A percentile compares a stretch with the other conserved stretches of the same genome.
Conservation (phyloP, 805 yeast species). For the Cyberlindnera euphorbiae region DNA sequence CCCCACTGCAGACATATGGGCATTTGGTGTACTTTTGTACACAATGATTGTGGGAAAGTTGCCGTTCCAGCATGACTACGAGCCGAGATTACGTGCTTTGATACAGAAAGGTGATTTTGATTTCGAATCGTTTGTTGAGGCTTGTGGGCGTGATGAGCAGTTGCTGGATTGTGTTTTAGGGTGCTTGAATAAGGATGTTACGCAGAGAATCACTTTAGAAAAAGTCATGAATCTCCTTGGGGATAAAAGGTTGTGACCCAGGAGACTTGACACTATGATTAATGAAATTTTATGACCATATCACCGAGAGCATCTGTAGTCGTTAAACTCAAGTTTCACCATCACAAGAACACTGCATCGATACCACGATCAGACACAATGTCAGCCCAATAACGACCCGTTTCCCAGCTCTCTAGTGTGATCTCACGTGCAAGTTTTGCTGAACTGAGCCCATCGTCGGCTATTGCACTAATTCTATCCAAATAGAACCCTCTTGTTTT, state of each 20-base stretch:
- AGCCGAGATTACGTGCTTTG: conserved; percentile 70
- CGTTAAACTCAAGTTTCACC: too few species aligned
- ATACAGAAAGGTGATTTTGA: conserved; percentile 66
- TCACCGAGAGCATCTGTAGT: too few species aligned
- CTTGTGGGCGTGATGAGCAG: conserved; percentile 29
- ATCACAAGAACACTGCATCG: conserved; percentile 41
- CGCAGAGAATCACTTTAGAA: conserved; percentile 48
- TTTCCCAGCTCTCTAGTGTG: conserved; percentile 49
- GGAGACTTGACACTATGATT: too few species aligned
- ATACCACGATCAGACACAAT: conserved; percentile 39
- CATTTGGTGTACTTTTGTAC: conserved; percentile 74
- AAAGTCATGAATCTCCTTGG: conserved; percentile 26
- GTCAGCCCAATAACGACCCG: conserved; percentile 50
- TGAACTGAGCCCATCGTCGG: conserved; percentile 32
- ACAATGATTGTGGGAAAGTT: conserved; percentile 69
- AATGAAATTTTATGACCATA: too few species aligned
- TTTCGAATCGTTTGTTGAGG: conserved; percentile 36
- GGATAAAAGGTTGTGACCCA: too few species aligned
- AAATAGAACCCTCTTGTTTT: conserved; percentile 30
- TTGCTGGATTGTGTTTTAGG: conserved; percentile 40
- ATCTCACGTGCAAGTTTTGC: conserved; percentile 27
- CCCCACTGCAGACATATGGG: conserved; percentile 84
- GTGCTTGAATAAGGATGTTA: conserved; percentile 48
- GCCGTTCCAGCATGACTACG: conserved; percentile 82
- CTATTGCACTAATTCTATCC: conserved; percentile 34